Conservation (phyloP, 73 alveolate species). For the Vitrella brassicaformis region DNA sequence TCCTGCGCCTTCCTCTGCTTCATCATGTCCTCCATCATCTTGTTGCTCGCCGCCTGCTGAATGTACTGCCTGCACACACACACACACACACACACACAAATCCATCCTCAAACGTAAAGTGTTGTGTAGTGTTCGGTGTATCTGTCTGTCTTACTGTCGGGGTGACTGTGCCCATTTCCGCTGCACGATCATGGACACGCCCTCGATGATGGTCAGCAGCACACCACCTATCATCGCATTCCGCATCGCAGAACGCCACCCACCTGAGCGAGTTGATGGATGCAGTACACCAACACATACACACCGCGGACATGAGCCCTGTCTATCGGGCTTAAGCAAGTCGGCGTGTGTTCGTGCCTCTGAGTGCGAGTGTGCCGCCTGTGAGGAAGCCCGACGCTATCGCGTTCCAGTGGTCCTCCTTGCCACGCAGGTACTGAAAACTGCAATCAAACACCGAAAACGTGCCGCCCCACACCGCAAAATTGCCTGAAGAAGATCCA, state of each 20-base stretch:
- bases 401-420: constrained; percentile 65
- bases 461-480: constrained; percentile 53
- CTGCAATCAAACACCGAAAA: constrained; percentile 59
- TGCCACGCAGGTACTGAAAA: constrained; percentile 50
- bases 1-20: too few species aligned
- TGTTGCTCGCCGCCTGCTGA: too few species aligned
- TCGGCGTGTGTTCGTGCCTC: too few species aligned
- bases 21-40: too few species aligned
- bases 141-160: neutral
- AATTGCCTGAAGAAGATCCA: constrained; percentile 29
- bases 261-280: too few species aligned
- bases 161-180: neutral
- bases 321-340: too few species aligned
- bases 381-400: constrained; percentile 40
- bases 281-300: too few species aligned
- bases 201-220: constrained; percentile 56
- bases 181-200: constrained; percentile 10
- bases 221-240: constrained; percentile 56
- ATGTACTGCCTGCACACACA: too few species aligned
- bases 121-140: neutral
- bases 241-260: constrained; percentile 29
- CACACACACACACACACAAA: neutral
- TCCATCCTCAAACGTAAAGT: neutral
- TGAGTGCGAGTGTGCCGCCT: neutral
- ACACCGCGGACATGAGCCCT: too few species aligned